Percentiles rank a stretch among this genome's conserved stretches.
phyloP scores from a whole-genome alignment of 768 basidiomycete genomes.

The Suillus weaverae region DNA sequence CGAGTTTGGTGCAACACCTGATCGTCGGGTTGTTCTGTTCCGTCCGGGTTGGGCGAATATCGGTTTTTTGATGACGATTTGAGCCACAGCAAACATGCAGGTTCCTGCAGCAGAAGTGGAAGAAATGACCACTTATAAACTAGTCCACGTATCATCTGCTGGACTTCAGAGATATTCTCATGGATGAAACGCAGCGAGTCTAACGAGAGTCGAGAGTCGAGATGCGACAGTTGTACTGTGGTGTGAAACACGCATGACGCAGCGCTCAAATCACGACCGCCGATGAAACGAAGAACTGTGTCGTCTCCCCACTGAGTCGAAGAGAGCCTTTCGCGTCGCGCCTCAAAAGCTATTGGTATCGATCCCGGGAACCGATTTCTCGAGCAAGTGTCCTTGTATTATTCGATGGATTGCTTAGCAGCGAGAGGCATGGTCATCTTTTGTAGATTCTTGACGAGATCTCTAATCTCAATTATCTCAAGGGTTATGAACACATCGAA shows the following conservation, averaged over 20 bases:
- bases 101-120: conserved; percentile 64
- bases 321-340: conserved; percentile 39
- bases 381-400: conserved; percentile 43
- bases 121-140: conserved; percentile 86
- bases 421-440: neutral
- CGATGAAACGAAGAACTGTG: conserved; percentile 41
- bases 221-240: conserved; percentile 47
- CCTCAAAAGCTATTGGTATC: conserved; percentile 32
- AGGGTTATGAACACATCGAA: neutral
- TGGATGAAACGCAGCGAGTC: conserved; percentile 84
- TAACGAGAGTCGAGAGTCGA: conserved; percentile 42
- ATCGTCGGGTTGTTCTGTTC: conserved; percentile 40
- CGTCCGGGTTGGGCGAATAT: conserved; percentile 90
- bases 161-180: conserved; percentile 31
- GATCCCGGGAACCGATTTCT: conserved; percentile 44
- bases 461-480: neutral
- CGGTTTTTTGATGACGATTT: conserved; percentile 50
- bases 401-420: conserved; percentile 82
- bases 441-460: neutral
- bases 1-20: conserved; percentile 61
- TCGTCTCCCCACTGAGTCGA: conserved; percentile 36
- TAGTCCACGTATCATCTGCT: conserved; percentile 60
- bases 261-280: conserved; percentile 31
- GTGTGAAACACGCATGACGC: conserved; percentile 47
- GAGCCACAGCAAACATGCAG: conserved; percentile 64